These are phyloP conservation scores for Antrodiella citrinella DNA, from an alignment of 768 basidiomycete genomes.

Conservation along the genomic window DNA sequence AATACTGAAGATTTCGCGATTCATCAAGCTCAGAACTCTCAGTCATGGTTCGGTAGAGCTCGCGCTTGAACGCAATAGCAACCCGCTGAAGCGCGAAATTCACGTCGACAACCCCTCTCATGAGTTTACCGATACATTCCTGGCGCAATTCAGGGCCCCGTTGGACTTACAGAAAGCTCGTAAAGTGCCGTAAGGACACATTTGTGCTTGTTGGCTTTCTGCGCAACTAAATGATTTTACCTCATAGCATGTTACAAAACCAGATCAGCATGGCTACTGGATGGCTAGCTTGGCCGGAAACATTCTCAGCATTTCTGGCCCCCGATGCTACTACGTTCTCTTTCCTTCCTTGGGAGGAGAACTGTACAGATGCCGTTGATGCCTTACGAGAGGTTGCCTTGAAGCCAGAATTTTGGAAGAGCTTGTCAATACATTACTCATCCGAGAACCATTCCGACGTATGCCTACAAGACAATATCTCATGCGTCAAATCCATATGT, in stretches of 20 bases:
- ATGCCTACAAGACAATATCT: conserved; percentile 62
- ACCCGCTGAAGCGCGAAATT: conserved; percentile 55
- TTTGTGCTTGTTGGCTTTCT: too few relatives aligned
- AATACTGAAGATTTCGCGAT: conserved; percentile 67
- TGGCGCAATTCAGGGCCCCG: conserved; percentile 47
- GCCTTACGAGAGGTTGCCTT: conserved; percentile 40
- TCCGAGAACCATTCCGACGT: conserved; percentile 69
- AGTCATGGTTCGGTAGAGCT: conserved; percentile 49
- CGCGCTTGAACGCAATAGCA: conserved; percentile 50
- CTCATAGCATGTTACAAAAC: neutral
- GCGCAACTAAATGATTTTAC: conserved; percentile 45
- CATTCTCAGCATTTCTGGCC: conserved; percentile 35
- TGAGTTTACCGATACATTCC: conserved; percentile 45
- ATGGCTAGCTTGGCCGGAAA: conserved; percentile 58
- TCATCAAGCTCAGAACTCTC: conserved; percentile 76
- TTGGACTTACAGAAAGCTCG: conserved; percentile 28
- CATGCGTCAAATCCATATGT: conserved; percentile 73
- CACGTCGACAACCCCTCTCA: conserved; percentile 38
- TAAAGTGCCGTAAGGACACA: conserved; percentile 43
- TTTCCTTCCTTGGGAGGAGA: conserved; percentile 52
- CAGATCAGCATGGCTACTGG: conserved; percentile 29
- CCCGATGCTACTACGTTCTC: conserved; percentile 43
- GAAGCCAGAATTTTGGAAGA: conserved; percentile 56
- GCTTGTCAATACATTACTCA: conserved; percentile 58
- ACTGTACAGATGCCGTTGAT: conserved; percentile 41